A percentile compares a stretch with the other conserved stretches of the same genome.
These are phyloP conservation scores for Hylodesmum podocarpum DNA, from an alignment of 306 rosid genomes.

Conservation along the genomic window DNA sequence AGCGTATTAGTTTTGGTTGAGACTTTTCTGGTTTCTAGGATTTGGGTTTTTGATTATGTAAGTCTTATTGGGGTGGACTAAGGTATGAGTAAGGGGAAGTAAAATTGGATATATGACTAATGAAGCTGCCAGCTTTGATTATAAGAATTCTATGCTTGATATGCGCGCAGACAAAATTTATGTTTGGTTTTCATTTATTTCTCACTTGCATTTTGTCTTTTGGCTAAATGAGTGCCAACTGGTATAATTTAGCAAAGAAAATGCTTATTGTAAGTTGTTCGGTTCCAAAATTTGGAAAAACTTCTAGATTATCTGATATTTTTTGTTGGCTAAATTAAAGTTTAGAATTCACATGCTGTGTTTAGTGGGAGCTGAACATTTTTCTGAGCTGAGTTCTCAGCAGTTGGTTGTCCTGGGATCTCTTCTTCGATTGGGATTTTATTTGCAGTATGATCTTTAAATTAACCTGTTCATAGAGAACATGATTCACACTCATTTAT, in stretches of 20 bases:
- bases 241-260: not conserved
- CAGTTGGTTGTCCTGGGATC: not conserved
- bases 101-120: not conserved
- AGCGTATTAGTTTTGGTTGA: not conserved
- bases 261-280: not conserved
- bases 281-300: not conserved
- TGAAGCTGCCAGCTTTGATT: not conserved
- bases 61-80: not conserved
- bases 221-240: not conserved
- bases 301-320: conserved; percentile 17
- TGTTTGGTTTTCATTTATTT: not conserved
- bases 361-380: not conserved
- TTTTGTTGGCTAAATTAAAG: not conserved
- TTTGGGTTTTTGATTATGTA: not conserved
- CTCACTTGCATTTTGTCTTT: not conserved
- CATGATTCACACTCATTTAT: conserved; percentile 4
- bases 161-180: not conserved
- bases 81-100: not conserved
- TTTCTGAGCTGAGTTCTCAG: not conserved
- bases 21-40: not conserved
- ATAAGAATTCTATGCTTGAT: not conserved
- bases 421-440: not conserved
- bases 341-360: conserved; percentile 1
- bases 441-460: not conserved
- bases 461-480: not conserved